phyloP scores from a whole-genome alignment of 208 protist species.

The Wallacemonas sp. region DNA sequence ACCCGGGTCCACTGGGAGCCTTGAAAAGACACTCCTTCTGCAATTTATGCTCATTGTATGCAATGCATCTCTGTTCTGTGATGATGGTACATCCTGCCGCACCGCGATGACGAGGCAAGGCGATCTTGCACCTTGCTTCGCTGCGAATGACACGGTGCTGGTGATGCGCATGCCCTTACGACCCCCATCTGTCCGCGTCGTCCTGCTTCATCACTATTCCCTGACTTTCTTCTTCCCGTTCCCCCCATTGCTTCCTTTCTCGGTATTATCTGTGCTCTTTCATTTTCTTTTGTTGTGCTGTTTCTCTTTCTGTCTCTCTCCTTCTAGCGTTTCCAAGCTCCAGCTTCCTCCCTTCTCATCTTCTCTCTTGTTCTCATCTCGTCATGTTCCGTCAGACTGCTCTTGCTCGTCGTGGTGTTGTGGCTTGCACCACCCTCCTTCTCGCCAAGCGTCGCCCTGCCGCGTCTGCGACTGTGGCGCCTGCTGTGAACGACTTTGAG shows the following conservation, averaged over 20 bases:
- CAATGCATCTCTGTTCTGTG: no score
- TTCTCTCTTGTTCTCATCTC: conserved; percentile 1
- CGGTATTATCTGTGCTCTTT: not conserved
- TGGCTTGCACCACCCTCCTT: conserved; percentile 12
- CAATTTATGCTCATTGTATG: no score
- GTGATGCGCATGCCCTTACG: no score
- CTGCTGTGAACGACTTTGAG: conserved; percentile 11
- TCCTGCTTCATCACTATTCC: no score
- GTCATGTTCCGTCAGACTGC: conserved; percentile 20
- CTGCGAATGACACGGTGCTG: no score
- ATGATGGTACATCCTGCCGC: no score
- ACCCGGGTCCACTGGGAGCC: no score
- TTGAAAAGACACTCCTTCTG: no score
- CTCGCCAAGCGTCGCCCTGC: conserved; percentile 13
- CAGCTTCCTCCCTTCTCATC: conserved; percentile 2
- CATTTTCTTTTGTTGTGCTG: conserved; percentile 5
- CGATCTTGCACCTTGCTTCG: no score
- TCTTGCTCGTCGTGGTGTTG: conserved; percentile 11
- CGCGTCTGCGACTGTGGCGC: not conserved
- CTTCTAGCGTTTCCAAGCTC: not conserved
- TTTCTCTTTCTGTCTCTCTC: not conserved
- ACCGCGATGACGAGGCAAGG: no score
- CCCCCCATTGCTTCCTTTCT: not conserved
- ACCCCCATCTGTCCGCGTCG: no score
- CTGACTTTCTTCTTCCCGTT: not conserved